Base-by-base conservation (phyloP, 1,284 basidiomycete species). In the Entoloma clypeatum region DNA sequence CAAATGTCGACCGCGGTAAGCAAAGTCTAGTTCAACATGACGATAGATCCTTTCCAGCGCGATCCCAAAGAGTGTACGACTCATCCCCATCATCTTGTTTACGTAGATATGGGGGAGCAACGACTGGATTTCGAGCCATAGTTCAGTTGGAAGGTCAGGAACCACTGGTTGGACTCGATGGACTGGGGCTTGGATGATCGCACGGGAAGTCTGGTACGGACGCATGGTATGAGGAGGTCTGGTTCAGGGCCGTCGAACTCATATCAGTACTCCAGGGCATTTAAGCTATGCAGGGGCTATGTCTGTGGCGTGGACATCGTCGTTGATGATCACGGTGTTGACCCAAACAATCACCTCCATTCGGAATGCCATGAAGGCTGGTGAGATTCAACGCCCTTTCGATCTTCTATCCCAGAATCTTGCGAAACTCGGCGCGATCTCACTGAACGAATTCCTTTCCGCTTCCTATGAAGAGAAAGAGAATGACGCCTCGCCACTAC, bases 11-110 rank as follows among this genome's bases (percentile, higher is more conserved):
- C 55, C 23, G 55, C 49, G 2, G 41, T n/a, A 19, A n/a, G 52
- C 47, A 10, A 62, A 46, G 21, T 50, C 40, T 14, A 62, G 31
- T 30, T 58, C 56, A n/a, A n/a, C n/a, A n/a, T n/a, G n/a, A n/a
- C 48, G 44, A 39, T 61, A 60, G 18, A 53, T 41, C 32, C 45
- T 36, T 23, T 44, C 40, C 39, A 57, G 45, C 3, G 49, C 55
- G 2, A 59, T 48, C 31, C 53, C 50, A 27, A 56, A 57, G n/a
- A 57, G 48, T 6, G 28, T 39, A n/a, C 54, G 50, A 32, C 49
- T 59, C 22, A 56, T 37, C 3, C 53, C 52, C 17, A 54, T 49
- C 40, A 57, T 36, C 36, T 46, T 56, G 14, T 44, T 47, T 16
- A 51, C 14, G n/a, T 40, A 28, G 22, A 30, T 14, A 9, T 21